Evolutionary conservation across 2,329 filamentous ascomycete genomes (phyloP).

Genomic region (Spiromastix sp.): DNA sequence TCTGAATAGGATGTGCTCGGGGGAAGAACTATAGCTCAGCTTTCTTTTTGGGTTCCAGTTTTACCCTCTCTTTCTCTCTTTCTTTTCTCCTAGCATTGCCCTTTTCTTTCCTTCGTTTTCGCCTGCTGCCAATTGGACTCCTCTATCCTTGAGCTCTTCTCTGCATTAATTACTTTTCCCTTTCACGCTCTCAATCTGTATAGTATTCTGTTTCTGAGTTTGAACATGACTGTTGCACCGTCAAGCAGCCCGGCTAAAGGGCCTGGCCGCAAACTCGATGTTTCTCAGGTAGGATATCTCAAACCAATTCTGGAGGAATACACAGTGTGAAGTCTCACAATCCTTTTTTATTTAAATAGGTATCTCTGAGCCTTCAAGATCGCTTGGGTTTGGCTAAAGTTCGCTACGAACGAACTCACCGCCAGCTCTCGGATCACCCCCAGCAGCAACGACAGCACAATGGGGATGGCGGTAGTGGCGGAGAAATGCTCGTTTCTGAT

Average conservation of each 20-base stretch:
- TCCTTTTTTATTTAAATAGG: slow-evolving; percentile 44
- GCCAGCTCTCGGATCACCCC: slow-evolving; percentile 69
- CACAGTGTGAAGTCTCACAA: slow-evolving; percentile 10
- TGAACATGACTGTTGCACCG: slow-evolving; percentile 23
- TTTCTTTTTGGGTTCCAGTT: slow-evolving; percentile 1
- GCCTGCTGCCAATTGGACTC: slow-evolving; percentile 2
- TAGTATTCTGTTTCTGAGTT: too few relatives aligned
- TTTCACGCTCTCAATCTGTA: too few relatives aligned
- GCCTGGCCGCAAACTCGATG: slow-evolving; percentile 31
- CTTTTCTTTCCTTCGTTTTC: slow-evolving; percentile 3
- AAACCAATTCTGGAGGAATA: not conserved
- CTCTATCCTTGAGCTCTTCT: slow-evolving; percentile 4
- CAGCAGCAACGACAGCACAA: slow-evolving; percentile 65
- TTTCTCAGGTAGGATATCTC: slow-evolving; percentile 26
- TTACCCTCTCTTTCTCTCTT: slow-evolving; percentile 2
- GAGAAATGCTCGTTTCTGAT: slow-evolving; percentile 69
- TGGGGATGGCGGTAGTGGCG: slow-evolving; percentile 56
- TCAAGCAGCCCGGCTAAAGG: slow-evolving; percentile 24
- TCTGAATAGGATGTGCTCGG: not conserved
- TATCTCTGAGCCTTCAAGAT: slow-evolving; percentile 85
- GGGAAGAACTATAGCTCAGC: too few relatives aligned
- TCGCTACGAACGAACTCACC: slow-evolving; percentile 93
- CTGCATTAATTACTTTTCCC: slow-evolving; percentile 10
- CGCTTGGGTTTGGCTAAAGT: slow-evolving; percentile 91
- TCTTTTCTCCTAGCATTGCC: not conserved